Evolutionary conservation across 495 filamentous ascomycete species (phyloP).

Genomic region (Letharia lupina): DNA sequence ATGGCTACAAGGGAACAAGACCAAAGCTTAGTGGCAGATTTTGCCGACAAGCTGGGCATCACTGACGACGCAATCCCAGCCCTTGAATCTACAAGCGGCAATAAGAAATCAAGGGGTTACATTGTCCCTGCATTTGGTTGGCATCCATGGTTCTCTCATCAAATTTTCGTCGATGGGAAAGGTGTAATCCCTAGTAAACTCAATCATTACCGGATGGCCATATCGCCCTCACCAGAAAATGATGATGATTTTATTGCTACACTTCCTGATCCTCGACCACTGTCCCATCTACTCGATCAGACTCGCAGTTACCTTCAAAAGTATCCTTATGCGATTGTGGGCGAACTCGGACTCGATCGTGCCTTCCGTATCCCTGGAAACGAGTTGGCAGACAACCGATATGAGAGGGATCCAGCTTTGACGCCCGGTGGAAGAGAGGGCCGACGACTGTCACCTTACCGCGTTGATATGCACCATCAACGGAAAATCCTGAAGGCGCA

Average conservation of each 20-base stretch:
- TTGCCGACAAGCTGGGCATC: slow-evolving; percentile 45
- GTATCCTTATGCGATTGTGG: slow-evolving; percentile 65
- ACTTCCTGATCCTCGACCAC: slow-evolving; percentile 61
- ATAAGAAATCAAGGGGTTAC: slow-evolving; percentile 25
- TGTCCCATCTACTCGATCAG: slow-evolving; percentile 57
- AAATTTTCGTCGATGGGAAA: slow-evolving; percentile 61
- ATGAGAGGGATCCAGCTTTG: slow-evolving; percentile 42
- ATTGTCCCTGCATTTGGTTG: slow-evolving; percentile 88
- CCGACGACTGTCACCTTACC: slow-evolving; percentile 59
- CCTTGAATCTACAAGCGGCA: slow-evolving; percentile 13
- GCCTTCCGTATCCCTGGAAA: slow-evolving; percentile 70
- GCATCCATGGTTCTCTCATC: slow-evolving; percentile 98
- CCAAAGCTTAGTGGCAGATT: slow-evolving; percentile 69
- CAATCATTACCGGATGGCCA: slow-evolving; percentile 62
- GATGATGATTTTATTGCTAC: slow-evolving; percentile 48
- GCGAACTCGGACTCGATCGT: slow-evolving; percentile 84
- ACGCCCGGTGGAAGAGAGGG: slow-evolving; percentile 83
- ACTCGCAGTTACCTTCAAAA: slow-evolving; percentile 53
- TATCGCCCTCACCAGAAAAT: slow-evolving; percentile 49
- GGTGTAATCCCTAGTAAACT: slow-evolving; percentile 38
- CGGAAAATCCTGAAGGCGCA: slow-evolving; percentile 66
- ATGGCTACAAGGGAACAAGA: slow-evolving; percentile 88
- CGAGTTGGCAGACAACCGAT: slow-evolving; percentile 47
- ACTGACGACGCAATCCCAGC: slow-evolving; percentile 22
- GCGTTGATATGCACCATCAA: slow-evolving; percentile 74